phyloP scores from a whole-genome alignment of 164 flowering plant genomes.

The Macadamia tetraphylla region DNA sequence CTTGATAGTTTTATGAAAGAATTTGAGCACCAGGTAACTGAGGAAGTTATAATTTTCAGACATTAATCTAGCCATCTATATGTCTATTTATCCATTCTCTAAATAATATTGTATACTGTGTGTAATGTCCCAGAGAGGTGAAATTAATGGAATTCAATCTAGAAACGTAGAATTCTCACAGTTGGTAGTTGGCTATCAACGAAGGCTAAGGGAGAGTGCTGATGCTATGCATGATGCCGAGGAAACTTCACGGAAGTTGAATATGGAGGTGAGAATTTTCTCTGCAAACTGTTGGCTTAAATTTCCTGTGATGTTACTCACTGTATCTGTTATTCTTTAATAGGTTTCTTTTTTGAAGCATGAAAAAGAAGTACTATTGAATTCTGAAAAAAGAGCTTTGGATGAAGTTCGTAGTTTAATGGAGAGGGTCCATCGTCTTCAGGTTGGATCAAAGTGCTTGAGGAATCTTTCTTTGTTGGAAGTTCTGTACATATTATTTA shows the following conservation, averaged over 20 bases:
- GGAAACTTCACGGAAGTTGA: constrained; percentile 66
- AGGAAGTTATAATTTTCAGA: background rate
- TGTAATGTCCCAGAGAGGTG: constrained; percentile 45
- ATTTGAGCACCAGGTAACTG: constrained; percentile 53
- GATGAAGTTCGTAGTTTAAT: constrained; percentile 80
- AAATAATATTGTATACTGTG: background rate
- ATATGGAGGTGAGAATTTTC: constrained; percentile 57
- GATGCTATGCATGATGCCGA: constrained; percentile 57
- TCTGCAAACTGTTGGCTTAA: background rate
- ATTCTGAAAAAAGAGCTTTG: constrained; percentile 78
- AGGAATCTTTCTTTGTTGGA: background rate
- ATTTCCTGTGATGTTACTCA: background rate
- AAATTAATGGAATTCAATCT: constrained; percentile 47
- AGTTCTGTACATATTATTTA: constrained; percentile 2
- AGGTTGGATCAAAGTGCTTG: constrained; percentile 34
- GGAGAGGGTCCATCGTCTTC: constrained; percentile 72
- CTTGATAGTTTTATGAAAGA: constrained; percentile 59
- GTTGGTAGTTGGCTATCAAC: constrained; percentile 71
- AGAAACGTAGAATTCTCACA: constrained; percentile 90
- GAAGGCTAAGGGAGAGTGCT: constrained; percentile 66
- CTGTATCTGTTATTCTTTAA: constrained; percentile 1
- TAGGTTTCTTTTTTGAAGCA: constrained; percentile 69
- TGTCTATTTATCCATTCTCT: background rate
- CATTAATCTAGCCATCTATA: background rate
- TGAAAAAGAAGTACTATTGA: constrained; percentile 67